A percentile compares a stretch with the other conserved stretches of the same genome.
phyloP scores from a whole-genome alignment of 306 rosid species.

The Alnus rubra region DNA sequence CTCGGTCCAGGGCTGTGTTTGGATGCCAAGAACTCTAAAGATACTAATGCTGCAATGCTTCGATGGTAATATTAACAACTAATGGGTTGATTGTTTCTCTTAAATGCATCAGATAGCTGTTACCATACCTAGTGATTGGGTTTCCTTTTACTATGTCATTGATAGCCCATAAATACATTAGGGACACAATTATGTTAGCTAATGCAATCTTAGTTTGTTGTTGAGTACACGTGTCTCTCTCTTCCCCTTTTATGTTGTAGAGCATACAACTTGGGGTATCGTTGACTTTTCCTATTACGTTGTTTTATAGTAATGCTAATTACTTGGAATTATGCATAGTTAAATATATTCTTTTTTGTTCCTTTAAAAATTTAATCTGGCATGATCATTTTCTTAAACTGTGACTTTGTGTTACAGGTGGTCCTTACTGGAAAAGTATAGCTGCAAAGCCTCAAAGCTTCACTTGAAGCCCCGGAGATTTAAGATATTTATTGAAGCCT shows the following conservation, averaged over 20 bases:
- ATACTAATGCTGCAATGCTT: conserved; percentile 97
- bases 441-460: conserved; percentile 99
- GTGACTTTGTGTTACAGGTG: conserved; percentile 61
- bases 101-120: conserved; percentile 4
- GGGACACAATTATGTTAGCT: conserved; percentile 3
- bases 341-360: not conserved
- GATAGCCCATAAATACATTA: not conserved
- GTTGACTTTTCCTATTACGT: not conserved
- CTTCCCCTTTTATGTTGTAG: not conserved
- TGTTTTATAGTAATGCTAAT: conserved; percentile 6
- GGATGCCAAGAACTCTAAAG: conserved; percentile 92
- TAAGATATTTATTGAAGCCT: conserved; percentile 90
- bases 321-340: not conserved
- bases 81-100: not conserved
- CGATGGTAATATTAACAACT: conserved; percentile 65
- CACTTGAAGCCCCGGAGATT: conserved; percentile 94
- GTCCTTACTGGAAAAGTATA: conserved; percentile 95
- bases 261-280: conserved; percentile 5
- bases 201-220: not conserved
- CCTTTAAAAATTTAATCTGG: conserved; percentile 13
- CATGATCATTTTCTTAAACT: conserved; percentile 31
- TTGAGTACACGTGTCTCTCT: not conserved
- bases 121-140: conserved; percentile 2
- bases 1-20: conserved; percentile 88
- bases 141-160: no score